These are phyloP conservation scores for Eremothecium cymbalariae DNA, from an alignment of 1,139 yeast species.

Conservation along the genomic window DNA sequence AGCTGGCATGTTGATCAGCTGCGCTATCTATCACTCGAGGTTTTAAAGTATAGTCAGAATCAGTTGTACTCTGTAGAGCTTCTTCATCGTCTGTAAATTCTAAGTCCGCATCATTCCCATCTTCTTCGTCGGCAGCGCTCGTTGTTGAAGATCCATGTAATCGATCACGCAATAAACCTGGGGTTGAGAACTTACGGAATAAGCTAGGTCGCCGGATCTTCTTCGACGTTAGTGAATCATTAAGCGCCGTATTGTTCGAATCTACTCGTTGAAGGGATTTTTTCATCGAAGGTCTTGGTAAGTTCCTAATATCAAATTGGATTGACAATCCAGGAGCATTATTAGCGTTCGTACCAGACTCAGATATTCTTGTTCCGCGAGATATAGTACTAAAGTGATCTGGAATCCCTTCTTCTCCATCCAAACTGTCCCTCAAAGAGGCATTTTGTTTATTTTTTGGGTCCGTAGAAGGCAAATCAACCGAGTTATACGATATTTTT, in stretches of 20 bases:
- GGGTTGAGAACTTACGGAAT: constrained; percentile 8
- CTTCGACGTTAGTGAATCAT: constrained; percentile 3
- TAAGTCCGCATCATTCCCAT: constrained; percentile 26
- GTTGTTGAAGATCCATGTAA: neutral
- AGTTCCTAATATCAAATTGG: constrained; percentile 8
- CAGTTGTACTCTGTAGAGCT: constrained; percentile 8
- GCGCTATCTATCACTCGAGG: too few relatives aligned
- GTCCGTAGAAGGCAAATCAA: too few relatives aligned
- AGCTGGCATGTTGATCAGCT: too few relatives aligned
- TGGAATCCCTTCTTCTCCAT: too few relatives aligned
- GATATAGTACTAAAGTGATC: too few relatives aligned
- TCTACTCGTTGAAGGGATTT: constrained; percentile 7
- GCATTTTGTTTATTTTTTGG: too few relatives aligned
- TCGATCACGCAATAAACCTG: constrained; percentile 4
- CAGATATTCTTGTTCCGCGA: too few relatives aligned
- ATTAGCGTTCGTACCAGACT: too few relatives aligned
- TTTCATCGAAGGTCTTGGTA: constrained; percentile 2
- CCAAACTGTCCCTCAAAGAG: too few relatives aligned
- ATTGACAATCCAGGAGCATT: constrained; percentile 16
- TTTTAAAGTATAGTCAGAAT: too few relatives aligned
- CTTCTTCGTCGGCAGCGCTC: constrained; percentile 18
- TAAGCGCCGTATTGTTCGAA: neutral
- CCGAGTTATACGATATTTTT: too few relatives aligned
- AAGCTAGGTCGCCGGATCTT: constrained; percentile 9
- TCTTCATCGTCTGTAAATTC: constrained; percentile 29